Evolutionary conservation across 345 rosid genomes (phyloP), one percentile per base, ranked within the genome.

Genomic region (Chamaenerion angustifolium): DNA sequence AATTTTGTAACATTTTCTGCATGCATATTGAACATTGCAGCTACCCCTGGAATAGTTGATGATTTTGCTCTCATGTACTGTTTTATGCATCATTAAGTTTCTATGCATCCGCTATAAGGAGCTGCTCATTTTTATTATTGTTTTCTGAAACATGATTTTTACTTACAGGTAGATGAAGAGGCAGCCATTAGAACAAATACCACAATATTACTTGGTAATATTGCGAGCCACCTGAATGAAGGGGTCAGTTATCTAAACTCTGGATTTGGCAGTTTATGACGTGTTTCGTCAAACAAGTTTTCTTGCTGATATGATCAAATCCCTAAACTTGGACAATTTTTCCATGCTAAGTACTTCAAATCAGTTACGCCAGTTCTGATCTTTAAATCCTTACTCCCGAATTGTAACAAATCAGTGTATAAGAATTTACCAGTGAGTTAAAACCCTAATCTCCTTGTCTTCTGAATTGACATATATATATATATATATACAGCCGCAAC

Each of bases 171-270:
- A 70, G 99, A 92, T 71, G 99, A 92, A 72, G 99, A 92, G 66
- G 81, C 99, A 52, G 96, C 96, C 46, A 92, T 92, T 56, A 81
- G 95, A 76, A 85, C 99, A 55, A 92, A 88, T 70, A 88, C 96
- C 62, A 92, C 99, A 57, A 92, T 92, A 64, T 77, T 92, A 63
- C 96, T 92, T 1, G 99, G 99, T 48, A 92, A 92, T 67, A 92
- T 92, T 60, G 94, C 95, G 15, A 82, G 73, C 78, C 52, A 74
- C 70, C 70, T 92, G 46, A 88, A 84, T 68, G 96, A 92, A 66
- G 96, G 95, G 82, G 98, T 92, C 54, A 75, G 63, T 45, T 43
- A 11, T 37, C 37, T 16, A 21, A 19, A 42, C 15, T 15, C 21
- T 44, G 49, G 31, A 3, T 16, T 16, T 15, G 50, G 13, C 11